A percentile compares a stretch with the other conserved stretches of the same genome.
phyloP scores from a whole-genome alignment of 2,329 filamentous ascomycete genomes.

The Fusarium sp. region DNA sequence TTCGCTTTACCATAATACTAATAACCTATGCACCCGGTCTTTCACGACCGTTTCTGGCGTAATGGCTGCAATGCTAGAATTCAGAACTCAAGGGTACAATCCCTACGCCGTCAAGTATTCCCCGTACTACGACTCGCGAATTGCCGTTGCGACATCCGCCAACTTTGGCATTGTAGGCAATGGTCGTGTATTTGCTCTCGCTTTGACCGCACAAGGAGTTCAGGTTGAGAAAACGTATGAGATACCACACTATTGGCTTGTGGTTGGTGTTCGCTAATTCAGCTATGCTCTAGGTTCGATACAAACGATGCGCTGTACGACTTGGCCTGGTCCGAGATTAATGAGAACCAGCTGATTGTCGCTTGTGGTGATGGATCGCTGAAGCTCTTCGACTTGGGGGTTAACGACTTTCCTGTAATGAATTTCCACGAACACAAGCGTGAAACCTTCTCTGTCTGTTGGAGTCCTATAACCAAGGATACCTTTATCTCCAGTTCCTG shows the following conservation, averaged over 20 bases:
- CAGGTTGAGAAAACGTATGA: constrained; percentile 83
- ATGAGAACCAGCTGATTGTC: constrained; percentile 92
- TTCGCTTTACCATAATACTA: constrained; percentile 20
- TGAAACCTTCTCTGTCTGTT: constrained; percentile 92
- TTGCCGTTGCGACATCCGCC: constrained; percentile 89
- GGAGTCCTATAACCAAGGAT: constrained; percentile 92
- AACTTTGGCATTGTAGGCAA: constrained; percentile 99
- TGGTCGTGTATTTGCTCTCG: constrained; percentile 87
- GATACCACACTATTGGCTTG: neutral
- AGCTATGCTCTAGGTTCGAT: constrained; percentile 75
- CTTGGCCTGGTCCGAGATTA: constrained; percentile 92
- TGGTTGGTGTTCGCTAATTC: constrained; percentile 1
- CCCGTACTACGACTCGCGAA: constrained; percentile 94
- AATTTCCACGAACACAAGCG: constrained; percentile 94
- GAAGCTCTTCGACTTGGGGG: constrained; percentile 89
- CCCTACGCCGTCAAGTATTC: constrained; percentile 98
- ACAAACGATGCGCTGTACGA: constrained; percentile 98
- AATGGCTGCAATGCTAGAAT: constrained; percentile 85
- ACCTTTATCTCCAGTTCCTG: constrained; percentile 92
- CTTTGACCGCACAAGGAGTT: constrained; percentile 85
- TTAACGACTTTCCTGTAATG: constrained; percentile 87
- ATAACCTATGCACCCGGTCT: constrained; percentile 39
- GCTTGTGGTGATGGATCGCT: constrained; percentile 94
- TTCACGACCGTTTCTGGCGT: constrained; percentile 27
- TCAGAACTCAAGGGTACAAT: constrained; percentile 92